Base-by-base conservation (phyloP, 352 stramenopile genomes). In the Globisporangium lucens region DNA sequence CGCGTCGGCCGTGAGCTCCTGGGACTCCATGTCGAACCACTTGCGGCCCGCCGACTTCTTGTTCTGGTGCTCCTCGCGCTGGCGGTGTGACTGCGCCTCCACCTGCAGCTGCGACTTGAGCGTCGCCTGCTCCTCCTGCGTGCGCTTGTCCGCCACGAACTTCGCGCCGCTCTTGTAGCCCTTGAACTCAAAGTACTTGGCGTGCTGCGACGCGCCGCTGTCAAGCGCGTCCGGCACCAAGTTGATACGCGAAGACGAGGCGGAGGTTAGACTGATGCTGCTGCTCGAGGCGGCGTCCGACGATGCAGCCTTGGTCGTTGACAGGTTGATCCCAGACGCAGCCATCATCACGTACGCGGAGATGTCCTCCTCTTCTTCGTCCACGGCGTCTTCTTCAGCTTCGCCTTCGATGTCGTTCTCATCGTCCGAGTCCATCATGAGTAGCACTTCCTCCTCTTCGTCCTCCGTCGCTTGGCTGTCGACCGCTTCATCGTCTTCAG, bases 1-100 rank as follows among this genome's bases (percentile, higher is more conserved):
- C 17, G 93, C 76, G 36, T 97, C 83, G 10, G 89, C 77, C 17
- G 93, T 97, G 77, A 97, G 89, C 53, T 96, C 83, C 22, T 97
- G 84, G 9, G 91, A 93, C 51, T 76, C 73, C 82, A 98, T 98
- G 73, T 87, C 83, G 69, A 98, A 98, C 94, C 94, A 98, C 53
- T 95, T 90, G 36, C 79, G 76, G 4, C 89, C 83, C 1, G 85
- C 87, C 13, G 72, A 85, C 51, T 77, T 79, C n/a, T 75, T 85
- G 52, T 79, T 77, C 60, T 74, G 70, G 33, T 77, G 70, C 63
- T 91, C 82, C 2, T 62, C 69, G 15, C 82, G 83, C 66, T 94
- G 83, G 24, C 72, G 70, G 33, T 78, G 77, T 55, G 82, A 77
- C 36, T 83, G 75, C 2, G 76, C 78, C 6, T 80, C 61, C 9